Conservation (phyloP, 331 rosid genomes). For the Dryas integrifolia region DNA sequence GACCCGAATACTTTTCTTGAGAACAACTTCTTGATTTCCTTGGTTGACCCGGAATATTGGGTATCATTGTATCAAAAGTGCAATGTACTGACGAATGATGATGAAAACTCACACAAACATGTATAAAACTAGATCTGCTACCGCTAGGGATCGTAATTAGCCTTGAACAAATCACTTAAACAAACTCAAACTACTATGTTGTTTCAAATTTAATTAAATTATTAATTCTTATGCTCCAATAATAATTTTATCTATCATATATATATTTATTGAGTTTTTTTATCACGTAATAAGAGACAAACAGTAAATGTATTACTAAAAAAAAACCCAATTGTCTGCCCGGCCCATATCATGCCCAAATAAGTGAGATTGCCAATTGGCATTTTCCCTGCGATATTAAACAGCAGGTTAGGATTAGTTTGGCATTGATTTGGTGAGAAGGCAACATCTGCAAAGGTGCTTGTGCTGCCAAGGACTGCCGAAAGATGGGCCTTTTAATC, state of each 20-base stretch:
- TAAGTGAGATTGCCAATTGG: constrained; percentile 21
- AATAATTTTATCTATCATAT: no score
- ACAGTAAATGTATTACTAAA: no score
- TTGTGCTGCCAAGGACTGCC: constrained; percentile 21
- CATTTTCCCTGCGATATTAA: constrained; percentile 19
- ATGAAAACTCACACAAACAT: background rate
- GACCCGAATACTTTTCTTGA: constrained; percentile 11
- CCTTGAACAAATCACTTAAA: background rate
- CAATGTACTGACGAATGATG: background rate
- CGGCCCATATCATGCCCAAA: no score
- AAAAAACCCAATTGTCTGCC: no score
- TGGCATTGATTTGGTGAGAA: constrained; percentile 30
- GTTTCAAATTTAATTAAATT: no score
- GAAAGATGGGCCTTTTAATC: constrained; percentile 19
- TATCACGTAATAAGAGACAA: no score
- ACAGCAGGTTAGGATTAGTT: constrained; percentile 19
- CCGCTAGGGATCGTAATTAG: background rate
- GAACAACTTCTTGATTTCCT: background rate
- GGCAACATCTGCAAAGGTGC: constrained; percentile 34
- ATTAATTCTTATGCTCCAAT: no score
- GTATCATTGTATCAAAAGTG: background rate
- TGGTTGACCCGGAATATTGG: constrained; percentile 9
- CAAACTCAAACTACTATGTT: background rate
- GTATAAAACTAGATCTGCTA: background rate
- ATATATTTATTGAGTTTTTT: no score